Evolutionary conservation across 2,329 filamentous ascomycete genomes (phyloP).

Genomic region (Stachybotrys elegans): DNA sequence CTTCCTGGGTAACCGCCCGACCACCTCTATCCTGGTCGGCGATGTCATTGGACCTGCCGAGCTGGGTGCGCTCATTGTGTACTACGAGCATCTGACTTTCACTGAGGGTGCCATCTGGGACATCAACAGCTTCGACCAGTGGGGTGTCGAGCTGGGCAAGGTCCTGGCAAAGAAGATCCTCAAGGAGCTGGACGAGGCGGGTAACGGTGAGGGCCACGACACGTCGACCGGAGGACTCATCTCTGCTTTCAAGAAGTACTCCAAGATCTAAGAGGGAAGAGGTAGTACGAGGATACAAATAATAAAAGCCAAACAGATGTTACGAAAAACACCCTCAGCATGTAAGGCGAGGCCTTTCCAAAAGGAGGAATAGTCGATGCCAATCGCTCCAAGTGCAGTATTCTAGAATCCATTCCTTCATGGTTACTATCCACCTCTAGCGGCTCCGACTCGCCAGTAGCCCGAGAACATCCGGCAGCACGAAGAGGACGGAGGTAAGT

Average conservation of each 20-base stretch:
- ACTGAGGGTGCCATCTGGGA: constrained; percentile 98
- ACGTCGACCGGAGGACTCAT: constrained; percentile 84
- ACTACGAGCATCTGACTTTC: constrained; percentile 98
- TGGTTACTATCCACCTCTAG: too few relatives aligned
- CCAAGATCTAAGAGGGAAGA: constrained; percentile 36
- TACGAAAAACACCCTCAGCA: too few relatives aligned
- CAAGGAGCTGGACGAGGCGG: constrained; percentile 75
- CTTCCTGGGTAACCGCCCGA: constrained; percentile 95
- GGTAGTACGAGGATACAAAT: not conserved
- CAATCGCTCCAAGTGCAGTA: too few relatives aligned
- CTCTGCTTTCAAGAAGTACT: constrained; percentile 81
- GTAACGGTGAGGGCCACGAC: constrained; percentile 71
- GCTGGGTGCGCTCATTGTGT: constrained; percentile 91
- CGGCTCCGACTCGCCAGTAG: too few relatives aligned
- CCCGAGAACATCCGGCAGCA: too few relatives aligned
- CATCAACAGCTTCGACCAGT: constrained; percentile 99
- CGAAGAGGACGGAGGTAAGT: too few relatives aligned
- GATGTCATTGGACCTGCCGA: constrained; percentile 92
- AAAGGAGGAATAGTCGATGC: too few relatives aligned
- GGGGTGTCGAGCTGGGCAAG: constrained; percentile 98
- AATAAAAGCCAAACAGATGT: constrained; percentile 1
- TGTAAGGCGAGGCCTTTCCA: too few relatives aligned
- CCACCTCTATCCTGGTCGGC: constrained; percentile 85
- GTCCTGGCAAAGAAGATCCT: constrained; percentile 89
- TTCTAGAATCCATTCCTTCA: too few relatives aligned